phyloP scores from a whole-genome alignment of 208 protist species.

The Trypanosoma congolense region DNA sequence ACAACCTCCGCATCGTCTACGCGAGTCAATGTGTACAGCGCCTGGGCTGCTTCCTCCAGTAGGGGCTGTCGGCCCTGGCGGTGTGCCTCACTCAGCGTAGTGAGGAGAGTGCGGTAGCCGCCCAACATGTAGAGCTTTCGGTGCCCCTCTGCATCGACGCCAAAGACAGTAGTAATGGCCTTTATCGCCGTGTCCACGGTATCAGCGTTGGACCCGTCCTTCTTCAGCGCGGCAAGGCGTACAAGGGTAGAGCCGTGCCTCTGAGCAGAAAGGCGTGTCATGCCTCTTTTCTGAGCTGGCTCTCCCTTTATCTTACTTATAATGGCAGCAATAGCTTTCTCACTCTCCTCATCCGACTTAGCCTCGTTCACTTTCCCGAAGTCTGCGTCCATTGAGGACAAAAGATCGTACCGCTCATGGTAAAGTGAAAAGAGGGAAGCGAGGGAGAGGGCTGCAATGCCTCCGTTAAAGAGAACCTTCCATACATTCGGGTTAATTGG shows the following conservation, averaged over 20 bases:
- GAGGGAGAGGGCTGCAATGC: constrained; percentile 38
- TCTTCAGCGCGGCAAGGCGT: constrained; percentile 41
- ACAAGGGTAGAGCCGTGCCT: constrained; percentile 45
- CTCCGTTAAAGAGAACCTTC: constrained; percentile 62
- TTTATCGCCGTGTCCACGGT: constrained; percentile 44
- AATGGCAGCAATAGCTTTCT: constrained; percentile 37
- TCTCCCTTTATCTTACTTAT: constrained; percentile 52
- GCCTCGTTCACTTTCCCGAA: constrained; percentile 38
- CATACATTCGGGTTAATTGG: constrained; percentile 75
- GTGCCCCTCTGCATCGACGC: constrained; percentile 53
- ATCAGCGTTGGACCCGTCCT: constrained; percentile 65
- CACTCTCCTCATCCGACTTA: constrained; percentile 35
- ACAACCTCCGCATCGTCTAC: constrained; percentile 73
- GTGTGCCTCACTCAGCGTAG: constrained; percentile 74
- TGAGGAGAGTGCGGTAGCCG: constrained; percentile 57
- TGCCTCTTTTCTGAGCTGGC: constrained; percentile 42
- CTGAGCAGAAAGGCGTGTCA: constrained; percentile 44
- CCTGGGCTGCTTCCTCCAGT: constrained; percentile 65
- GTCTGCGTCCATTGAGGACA: constrained; percentile 23
- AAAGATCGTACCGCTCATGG: constrained; percentile 68
- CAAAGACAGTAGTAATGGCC: constrained; percentile 51
- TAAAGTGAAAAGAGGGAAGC: constrained; percentile 71
- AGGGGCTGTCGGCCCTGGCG: constrained; percentile 62
- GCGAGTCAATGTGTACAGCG: constrained; percentile 52
- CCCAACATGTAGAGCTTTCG: constrained; percentile 33